Conservation (phyloP, 225 moss, liverwort and hornwort species). For the Asterella californica region DNA sequence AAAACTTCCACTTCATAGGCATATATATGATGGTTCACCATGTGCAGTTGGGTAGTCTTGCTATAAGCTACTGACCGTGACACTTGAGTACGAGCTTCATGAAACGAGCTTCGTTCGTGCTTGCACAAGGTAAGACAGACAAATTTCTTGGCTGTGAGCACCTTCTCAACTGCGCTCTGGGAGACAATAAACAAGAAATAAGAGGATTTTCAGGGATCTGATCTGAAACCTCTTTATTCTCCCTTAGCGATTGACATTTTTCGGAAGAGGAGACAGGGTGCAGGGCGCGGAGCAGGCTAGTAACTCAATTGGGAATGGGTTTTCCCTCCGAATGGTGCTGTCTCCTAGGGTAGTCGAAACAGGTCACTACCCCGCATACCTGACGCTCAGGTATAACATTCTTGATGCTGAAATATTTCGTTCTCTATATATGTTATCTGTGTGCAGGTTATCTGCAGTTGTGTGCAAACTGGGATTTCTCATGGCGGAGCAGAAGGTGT, state of each 20-base stretch:
- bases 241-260: too few species aligned
- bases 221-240: too few species aligned
- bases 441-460: slow-evolving; percentile 76
- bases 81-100: not conserved
- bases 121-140: too few species aligned
- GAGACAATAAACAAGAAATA: too few species aligned
- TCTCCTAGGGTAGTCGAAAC: too few species aligned
- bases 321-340: not conserved
- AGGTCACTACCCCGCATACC: too few species aligned
- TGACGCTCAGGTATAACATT: too few species aligned
- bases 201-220: too few species aligned
- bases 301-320: not conserved
- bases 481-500: slow-evolving; percentile 69
- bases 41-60: not conserved
- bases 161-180: too few species aligned
- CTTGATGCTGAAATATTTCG: not conserved
- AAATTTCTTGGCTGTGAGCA: too few species aligned
- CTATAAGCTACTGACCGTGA: too few species aligned
- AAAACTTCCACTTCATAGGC: not conserved
- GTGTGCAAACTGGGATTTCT: slow-evolving; percentile 95
- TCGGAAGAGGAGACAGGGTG: not conserved
- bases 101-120: not conserved
- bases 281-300: not conserved
- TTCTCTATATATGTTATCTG: not conserved
- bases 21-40: not conserved